Base-by-base conservation (phyloP, 2,329 filamentous ascomycete species). In the Ceratocystiopsis brevicomis region DNA sequence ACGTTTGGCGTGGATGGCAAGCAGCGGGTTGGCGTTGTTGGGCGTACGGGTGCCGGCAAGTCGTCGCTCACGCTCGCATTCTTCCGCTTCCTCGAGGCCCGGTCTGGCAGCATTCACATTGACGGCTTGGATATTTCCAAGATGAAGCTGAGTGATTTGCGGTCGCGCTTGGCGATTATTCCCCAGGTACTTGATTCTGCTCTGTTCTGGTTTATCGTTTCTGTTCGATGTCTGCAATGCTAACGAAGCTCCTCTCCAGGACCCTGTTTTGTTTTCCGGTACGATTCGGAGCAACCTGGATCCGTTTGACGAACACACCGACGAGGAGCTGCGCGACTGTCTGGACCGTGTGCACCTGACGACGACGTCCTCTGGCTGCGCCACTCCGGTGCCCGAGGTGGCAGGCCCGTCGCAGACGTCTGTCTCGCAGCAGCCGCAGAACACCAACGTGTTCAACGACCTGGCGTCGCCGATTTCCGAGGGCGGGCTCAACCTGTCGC, bases 251-350 rank as follows among this genome's bases (percentile, higher is more conserved):
- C 14, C 9, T 34, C 32, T 17, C 12, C 42, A 86, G 60, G 82
- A 88, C 50, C 82, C 83, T 0, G 81, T 87, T 1, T 67, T 90
- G 8, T 88, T 90, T 60, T 82, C 78, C 1, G 83, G 84, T 18
- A 86, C 81, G 0, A 64, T 90, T 17, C 69, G 82, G 37, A 75
- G 69, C 38, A 88, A 88, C 53, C 67, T 90, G 5, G 83, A 90
- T 53, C 78, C 82, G 0, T 86, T 87, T 52, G 66, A 78, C 44
- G 66, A 81, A 47, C 73, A 83, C 53, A 69, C 65, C 1, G 81
- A 88, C 49, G 64, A 62, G 1, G 77, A 81, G 52, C 70, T 90
- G 4, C 68, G 69, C 35, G 78, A 84, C 51, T 79, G 76, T 0
- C 65, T 90, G 1, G 64, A 69, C 37, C 72, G 80, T 8, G 81